Conservation (phyloP, 2,329 filamentous ascomycete genomes). For the Botrytis elliptica region DNA sequence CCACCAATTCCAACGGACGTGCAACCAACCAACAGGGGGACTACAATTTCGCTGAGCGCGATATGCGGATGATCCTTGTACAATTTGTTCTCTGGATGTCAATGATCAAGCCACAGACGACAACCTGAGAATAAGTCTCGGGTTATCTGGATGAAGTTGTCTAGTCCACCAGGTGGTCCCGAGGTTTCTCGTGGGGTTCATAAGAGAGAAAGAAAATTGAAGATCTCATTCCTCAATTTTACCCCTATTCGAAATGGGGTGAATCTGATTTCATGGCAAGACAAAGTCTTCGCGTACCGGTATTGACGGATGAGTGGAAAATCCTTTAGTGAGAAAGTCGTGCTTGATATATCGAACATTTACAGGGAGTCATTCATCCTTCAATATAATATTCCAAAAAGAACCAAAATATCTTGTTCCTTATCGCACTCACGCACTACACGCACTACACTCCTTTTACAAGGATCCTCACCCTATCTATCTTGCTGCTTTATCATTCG, state of each 20-base stretch:
- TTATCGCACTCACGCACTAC: conserved; percentile 6
- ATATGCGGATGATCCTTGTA: conserved; percentile 5
- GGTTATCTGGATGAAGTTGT: conserved; percentile 8
- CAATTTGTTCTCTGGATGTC: not conserved
- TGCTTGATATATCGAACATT: not conserved
- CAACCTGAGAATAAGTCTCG: conserved; percentile 5
- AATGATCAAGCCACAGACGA: conserved; percentile 7
- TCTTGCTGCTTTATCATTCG: conserved; percentile 5
- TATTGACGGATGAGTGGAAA: conserved; percentile 1
- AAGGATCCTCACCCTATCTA: not conserved
- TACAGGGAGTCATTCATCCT: not conserved
- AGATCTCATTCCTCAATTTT: not conserved
- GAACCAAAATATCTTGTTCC: not conserved
- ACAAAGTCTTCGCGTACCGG: not conserved
- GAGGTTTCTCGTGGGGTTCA: not conserved
- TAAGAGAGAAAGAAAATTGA: not conserved
- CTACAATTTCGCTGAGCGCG: conserved; percentile 5
- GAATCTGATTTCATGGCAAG: not conserved
- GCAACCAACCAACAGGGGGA: conserved; percentile 4
- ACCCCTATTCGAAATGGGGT: not conserved
- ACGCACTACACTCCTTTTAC: not conserved
- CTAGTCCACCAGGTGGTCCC: not conserved
- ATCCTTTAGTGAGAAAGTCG: not conserved
- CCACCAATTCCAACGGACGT: conserved; percentile 4
- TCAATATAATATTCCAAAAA: not conserved